Base-by-base conservation (phyloP, 345 rosid species). In the Eucalyptus curtisii region DNA sequence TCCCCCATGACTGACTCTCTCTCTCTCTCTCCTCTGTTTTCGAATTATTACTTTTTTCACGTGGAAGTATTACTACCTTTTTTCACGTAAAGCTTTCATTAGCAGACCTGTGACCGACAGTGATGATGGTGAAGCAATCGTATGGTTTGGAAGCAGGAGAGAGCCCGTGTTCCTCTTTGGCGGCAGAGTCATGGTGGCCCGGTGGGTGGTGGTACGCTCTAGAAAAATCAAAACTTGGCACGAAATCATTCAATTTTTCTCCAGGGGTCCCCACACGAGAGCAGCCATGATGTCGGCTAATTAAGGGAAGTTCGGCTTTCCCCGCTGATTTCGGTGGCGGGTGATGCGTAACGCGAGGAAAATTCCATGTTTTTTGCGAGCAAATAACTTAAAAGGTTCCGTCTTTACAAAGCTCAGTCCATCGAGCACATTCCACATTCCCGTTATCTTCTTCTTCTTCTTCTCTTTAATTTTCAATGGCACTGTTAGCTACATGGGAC, bases 71-170 rank as follows among this genome's bases (percentile, higher is more conserved):
- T 40, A 64, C 87, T 4, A 57, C 19, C 49, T 22, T 86, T 86
- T 11, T 86, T 6, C 50, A 50, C 44, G 44, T 86, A 20, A 31
- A 50, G 61, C 27, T 45, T 76, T 64, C 22, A 61, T 66, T 86
- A 61, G 42, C 86, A 89, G 47, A 11, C 86, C 88, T 89, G 90
- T 61, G 89, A 89, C 90, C 90, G 90, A 89, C 90, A 89, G 90
- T 81, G 30, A 81, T 89, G 89, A 89, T 89, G 90, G 87, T 27
- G 88, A 59, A 50, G 86, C 61, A 50, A 86, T 85, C 85, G 14
- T 5, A 22, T 22, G 55, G 84, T 85, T 42, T 22, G 68, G 68
- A 88, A 31, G 24, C 64, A 24, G 31, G 81, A 30, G 49, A 15
- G 88, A 47, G 30, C 37, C 80, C 30, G 59, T 53, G 80, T 57